Evolutionary conservation across 2,329 filamentous ascomycete species (phyloP), one percentile per base, ranked within the genome.

Genomic region (Colletotrichum filicis): DNA sequence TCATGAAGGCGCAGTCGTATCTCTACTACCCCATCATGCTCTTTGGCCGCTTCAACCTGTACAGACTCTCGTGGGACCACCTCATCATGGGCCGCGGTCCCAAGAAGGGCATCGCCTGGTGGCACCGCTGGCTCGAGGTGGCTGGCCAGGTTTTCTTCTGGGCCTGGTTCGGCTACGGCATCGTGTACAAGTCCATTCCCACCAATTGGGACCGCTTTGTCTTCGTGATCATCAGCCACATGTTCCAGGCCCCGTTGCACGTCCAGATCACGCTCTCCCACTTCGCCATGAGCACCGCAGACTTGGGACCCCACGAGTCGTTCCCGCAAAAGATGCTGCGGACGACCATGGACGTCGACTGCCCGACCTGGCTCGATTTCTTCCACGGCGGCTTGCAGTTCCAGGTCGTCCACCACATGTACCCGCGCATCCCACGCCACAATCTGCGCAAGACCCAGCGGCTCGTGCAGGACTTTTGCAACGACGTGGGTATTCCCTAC

Each of bases 321-420:
- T 98, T 98, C 81, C 91, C 95, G 0, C 95, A 97, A 82, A 94
- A 92, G 81, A 97, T 97, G 92, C 87, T 98, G 58, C 92, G 95
- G 76, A 98, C 95, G 1, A 97, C 95, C 14, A 97, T 98, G 95
- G 95, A 97, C 75, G 92, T 97, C 26, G 94, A 97, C 80, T 97
- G 95, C 79, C 94, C 95, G 0, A 87, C 89, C 14, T 97, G 95
- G 95, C 87, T 97, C 14, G 95, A 97, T 80, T 97, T 95, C 80
- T 90, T 97, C 82, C 95, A 97, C 77, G 95, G 95, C 26, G 95
- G 95, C 4, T 85, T 97, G 74, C 95, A 97, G 81, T 97, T 97
- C 82, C 95, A 97, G 82, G 94, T 92, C 8, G 92, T 97, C 64
- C 95, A 97, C 79, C 95, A 97, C 80, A 85, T 97, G 26, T 97